Evolutionary conservation across 257 asterid genomes (phyloP).

Genomic region (Rhazya stricta): DNA sequence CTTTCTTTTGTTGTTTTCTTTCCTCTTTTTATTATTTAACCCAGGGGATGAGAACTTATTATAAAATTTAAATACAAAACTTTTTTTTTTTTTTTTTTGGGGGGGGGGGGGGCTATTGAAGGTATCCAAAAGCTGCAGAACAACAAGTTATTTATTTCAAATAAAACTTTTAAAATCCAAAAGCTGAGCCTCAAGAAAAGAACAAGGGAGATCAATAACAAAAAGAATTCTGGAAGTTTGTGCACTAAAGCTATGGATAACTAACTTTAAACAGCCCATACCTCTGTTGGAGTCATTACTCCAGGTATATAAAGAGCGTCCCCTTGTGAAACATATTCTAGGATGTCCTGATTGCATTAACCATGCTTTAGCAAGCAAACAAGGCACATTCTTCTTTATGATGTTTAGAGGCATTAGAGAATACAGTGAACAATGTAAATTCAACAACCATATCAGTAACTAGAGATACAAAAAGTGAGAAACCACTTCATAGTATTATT

Average conservation of each 20-base stretch:
- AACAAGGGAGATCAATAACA: neutral
- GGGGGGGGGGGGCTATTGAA: no score
- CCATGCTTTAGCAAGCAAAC: constrained; percentile 6
- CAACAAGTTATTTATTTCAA: neutral
- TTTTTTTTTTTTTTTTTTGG: no score
- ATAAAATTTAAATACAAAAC: neutral
- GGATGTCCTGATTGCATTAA: constrained; percentile 52
- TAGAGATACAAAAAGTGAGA: neutral
- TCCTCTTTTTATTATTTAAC: neutral
- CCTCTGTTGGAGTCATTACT: constrained; percentile 90
- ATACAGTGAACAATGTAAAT: neutral
- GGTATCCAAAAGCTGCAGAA: neutral
- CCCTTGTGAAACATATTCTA: constrained; percentile 42
- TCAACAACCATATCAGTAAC: neutral
- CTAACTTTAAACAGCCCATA: neutral
- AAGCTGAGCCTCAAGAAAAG: neutral
- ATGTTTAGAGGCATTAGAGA: neutral
- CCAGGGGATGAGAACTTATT: no score
- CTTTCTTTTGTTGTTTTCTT: neutral
- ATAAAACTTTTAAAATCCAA: neutral
- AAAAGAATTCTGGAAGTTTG: neutral
- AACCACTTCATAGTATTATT: neutral
- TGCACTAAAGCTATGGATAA: neutral
- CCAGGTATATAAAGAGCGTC: constrained; percentile 77
- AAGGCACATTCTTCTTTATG: constrained; percentile 2